phyloP scores from a whole-genome alignment of 331 rosid species.

The Quercus lobata region DNA sequence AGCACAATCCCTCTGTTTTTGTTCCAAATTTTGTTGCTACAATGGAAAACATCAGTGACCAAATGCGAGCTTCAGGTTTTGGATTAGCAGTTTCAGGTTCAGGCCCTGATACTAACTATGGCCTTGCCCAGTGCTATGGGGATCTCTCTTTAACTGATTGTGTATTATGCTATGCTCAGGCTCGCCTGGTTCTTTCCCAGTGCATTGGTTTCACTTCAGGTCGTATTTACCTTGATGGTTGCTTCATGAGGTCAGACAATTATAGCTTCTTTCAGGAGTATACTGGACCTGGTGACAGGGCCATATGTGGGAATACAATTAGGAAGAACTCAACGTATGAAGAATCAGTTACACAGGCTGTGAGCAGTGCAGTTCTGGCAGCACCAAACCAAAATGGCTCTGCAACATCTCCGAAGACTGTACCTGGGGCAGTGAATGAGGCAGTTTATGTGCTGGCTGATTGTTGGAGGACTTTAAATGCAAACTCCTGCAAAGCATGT shows the following conservation, averaged over 20 bases:
- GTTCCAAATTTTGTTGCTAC: slow-evolving; percentile 64
- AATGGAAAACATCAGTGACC: slow-evolving; percentile 68
- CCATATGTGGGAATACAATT: slow-evolving; percentile 58
- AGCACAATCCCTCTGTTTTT: slow-evolving; percentile 44
- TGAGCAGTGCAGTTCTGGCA: slow-evolving; percentile 35
- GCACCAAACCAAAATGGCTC: slow-evolving; percentile 53
- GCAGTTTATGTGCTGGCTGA: slow-evolving; percentile 66
- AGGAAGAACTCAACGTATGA: slow-evolving; percentile 37
- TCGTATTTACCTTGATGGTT: slow-evolving; percentile 78
- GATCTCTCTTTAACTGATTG: slow-evolving; percentile 82
- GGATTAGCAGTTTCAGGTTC: slow-evolving; percentile 62
- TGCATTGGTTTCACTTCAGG: slow-evolving; percentile 70
- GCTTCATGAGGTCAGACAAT: slow-evolving; percentile 87
- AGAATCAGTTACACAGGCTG: slow-evolving; percentile 47
- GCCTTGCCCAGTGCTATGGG: slow-evolving; percentile 86
- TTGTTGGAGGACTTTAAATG: slow-evolving; percentile 77
- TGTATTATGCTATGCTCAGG: slow-evolving; percentile 71
- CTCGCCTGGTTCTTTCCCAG: slow-evolving; percentile 68
- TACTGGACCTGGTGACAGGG: slow-evolving; percentile 46
- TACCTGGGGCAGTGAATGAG: slow-evolving; percentile 34
- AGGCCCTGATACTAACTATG: slow-evolving; percentile 63
- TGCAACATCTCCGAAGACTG: slow-evolving; percentile 35
- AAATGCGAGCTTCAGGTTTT: slow-evolving; percentile 56
- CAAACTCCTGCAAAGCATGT: slow-evolving; percentile 66
- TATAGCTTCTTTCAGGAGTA: slow-evolving; percentile 68